Base-by-base conservation (phyloP, 768 basidiomycete species). In the Tricholoma bakamatsutake region DNA sequence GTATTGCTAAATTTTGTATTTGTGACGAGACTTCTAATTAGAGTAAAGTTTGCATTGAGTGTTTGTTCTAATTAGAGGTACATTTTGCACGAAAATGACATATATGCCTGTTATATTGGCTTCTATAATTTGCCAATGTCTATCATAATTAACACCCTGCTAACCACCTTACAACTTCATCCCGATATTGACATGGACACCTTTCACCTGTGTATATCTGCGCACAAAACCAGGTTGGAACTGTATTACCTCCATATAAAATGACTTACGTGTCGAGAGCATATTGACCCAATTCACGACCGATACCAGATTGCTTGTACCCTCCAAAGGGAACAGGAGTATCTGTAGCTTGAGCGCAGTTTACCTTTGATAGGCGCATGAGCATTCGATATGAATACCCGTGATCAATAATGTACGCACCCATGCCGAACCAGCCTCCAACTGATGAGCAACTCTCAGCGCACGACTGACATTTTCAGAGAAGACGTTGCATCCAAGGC, bases 231-330 rank as follows among this genome's bases (percentile, higher is more conserved):
- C 18, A 4, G 5, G 17, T 42, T 17, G 18, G 12, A 2, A 18
- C 8, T 2, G 17, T 2, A 35, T 13, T 30, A 15, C 17, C 15
- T 11, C 27, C 30, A 18, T 3, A 27, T 15, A 13, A 18, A 30
- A 28, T 30, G 34, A 57, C 57, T 13, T 34, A 64, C 63, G 55
- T 64, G 17, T 61, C 57, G 18, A 64, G 31, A 0, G 65, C 65
- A 30, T 66, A 61, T 35, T 64, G 56, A 0, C 66, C 66, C 21
- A 61, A 31, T 42, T 67, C 66, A 4, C 64, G 54, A 2, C 66
- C 64, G 7, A 62, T 56, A 15, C 64, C 64, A 17, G 66, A 67
- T 54, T 63, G 63, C 53, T 66, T 66, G 49, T 60, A 66, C 4
- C 66, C 66, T 8, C 66, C 66, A 34, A 67, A 67, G 5, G 64